These are phyloP conservation scores for Ganoderma boninense DNA, from an alignment of 1,284 basidiomycete species.

Conservation along the genomic window DNA sequence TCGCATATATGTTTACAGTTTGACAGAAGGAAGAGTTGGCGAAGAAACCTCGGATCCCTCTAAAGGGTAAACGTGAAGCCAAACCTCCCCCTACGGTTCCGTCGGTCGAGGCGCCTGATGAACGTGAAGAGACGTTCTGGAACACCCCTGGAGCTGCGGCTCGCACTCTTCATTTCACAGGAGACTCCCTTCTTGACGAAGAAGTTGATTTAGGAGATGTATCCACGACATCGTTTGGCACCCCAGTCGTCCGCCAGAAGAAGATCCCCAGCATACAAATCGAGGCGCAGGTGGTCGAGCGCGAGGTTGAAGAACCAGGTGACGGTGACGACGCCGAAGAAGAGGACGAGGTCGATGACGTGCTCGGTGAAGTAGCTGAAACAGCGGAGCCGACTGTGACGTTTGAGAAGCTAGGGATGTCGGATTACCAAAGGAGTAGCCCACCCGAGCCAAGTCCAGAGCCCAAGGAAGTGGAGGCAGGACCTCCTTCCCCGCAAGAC, in stretches of 20 bases:
- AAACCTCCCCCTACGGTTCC: slow-evolving; percentile 31
- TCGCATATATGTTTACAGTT: background rate
- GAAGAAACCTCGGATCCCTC: slow-evolving; percentile 32
- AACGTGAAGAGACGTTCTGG: slow-evolving; percentile 66
- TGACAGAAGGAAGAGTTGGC: slow-evolving; percentile 55
- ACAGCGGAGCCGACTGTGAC: slow-evolving; percentile 28
- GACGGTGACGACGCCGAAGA: slow-evolving; percentile 27
- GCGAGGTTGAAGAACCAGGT: slow-evolving; percentile 4
- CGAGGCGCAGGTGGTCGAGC: background rate
- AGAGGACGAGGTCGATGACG: slow-evolving; percentile 29
- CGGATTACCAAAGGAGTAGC: slow-evolving; percentile 13
- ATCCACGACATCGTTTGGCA: slow-evolving; percentile 53
- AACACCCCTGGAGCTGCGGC: slow-evolving; percentile 62
- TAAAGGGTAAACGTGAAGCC: slow-evolving; percentile 27
- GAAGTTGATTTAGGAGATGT: slow-evolving; percentile 62
- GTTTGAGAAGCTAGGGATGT: slow-evolving; percentile 3
- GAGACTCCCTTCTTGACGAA: slow-evolving; percentile 68
- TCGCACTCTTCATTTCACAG: slow-evolving; percentile 66
- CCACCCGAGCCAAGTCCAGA: slow-evolving; percentile 11
- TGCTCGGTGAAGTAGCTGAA: slow-evolving; percentile 19
- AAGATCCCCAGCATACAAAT: background rate
- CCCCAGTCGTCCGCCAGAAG: slow-evolving; percentile 43
- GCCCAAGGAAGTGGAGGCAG: slow-evolving; percentile 18
- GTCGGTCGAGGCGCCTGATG: slow-evolving; percentile 37
- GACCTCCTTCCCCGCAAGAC: slow-evolving; percentile 15